phyloP scores from a whole-genome alignment of 2,329 filamentous ascomycete species.

The Tolypocladium ophioglossoides region DNA sequence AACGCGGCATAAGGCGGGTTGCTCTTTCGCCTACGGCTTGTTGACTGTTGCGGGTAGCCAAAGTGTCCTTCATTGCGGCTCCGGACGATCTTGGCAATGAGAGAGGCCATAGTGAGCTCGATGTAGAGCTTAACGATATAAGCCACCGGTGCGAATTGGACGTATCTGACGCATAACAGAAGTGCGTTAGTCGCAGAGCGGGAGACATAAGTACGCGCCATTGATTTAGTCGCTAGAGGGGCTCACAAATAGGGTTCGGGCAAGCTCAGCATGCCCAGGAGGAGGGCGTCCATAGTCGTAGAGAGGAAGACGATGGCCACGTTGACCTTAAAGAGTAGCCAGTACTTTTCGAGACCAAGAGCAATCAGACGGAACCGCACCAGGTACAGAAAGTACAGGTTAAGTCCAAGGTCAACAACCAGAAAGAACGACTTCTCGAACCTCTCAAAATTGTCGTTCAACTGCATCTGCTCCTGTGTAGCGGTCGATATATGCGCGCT shows the following conservation, averaged over 20 bases:
- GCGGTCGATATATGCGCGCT: slow-evolving; percentile 16
- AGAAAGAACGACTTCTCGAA: slow-evolving; percentile 36
- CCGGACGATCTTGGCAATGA: slow-evolving; percentile 31
- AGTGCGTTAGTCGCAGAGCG: background rate
- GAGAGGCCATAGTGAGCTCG: slow-evolving; percentile 40
- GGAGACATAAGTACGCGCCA: background rate
- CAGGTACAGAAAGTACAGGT: slow-evolving; percentile 35
- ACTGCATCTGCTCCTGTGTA: slow-evolving; percentile 2
- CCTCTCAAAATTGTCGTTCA: slow-evolving; percentile 13
- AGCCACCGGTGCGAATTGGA: slow-evolving; percentile 39
- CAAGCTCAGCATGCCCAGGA: slow-evolving; percentile 13
- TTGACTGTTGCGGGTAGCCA: background rate
- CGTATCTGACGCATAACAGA: slow-evolving; percentile 12
- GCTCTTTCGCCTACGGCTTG: background rate
- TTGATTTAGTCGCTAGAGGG: slow-evolving; percentile 5
- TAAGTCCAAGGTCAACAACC: slow-evolving; percentile 35
- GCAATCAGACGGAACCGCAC: slow-evolving; percentile 35
- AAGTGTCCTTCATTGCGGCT: background rate
- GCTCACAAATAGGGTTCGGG: slow-evolving; percentile 1
- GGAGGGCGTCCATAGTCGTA: slow-evolving; percentile 32
- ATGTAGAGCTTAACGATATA: slow-evolving; percentile 44
- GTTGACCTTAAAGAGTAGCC: slow-evolving; percentile 37
- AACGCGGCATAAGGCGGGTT: background rate
- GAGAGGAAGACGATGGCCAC: slow-evolving; percentile 35
- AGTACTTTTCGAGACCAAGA: slow-evolving; percentile 38